Evolutionary conservation across 2,329 filamentous ascomycete species (phyloP).

Genomic region (Alternaria incomplexa): DNA sequence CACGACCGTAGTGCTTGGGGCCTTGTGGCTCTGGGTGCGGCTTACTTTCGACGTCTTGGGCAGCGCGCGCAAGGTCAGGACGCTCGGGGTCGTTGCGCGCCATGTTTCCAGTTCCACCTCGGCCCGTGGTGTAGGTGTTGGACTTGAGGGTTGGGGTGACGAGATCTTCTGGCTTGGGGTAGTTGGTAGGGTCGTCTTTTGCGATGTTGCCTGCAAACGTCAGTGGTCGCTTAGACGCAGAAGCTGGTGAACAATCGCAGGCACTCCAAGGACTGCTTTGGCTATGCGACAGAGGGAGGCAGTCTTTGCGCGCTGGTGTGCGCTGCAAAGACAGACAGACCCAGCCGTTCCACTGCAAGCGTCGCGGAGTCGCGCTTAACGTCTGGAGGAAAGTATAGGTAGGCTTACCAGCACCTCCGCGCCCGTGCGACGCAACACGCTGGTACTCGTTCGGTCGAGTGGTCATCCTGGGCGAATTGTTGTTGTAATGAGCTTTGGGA

Average conservation of each 20-base stretch:
- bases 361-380: background rate
- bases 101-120: constrained; percentile 90
- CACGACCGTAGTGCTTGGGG: constrained; percentile 72
- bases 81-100: constrained; percentile 72
- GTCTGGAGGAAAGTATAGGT: constrained; percentile 3
- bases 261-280: background rate
- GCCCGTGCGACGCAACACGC: constrained; percentile 67
- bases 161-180: constrained; percentile 63
- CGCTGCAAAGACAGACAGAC: background rate
- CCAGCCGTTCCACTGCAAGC: background rate
- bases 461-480: constrained; percentile 20
- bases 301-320: background rate
- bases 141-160: constrained; percentile 83
- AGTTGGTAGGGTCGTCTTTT: constrained; percentile 43
- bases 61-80: constrained; percentile 71
- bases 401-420: constrained; percentile 71
- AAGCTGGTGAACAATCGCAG: background rate
- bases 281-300: background rate
- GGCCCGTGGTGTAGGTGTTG: constrained; percentile 85
- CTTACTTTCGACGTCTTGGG: constrained; percentile 78
- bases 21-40: constrained; percentile 60
- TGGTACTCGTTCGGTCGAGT: constrained; percentile 27
- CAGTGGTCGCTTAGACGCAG: background rate
- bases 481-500: background rate
- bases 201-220: constrained; percentile 55